Base-by-base conservation (phyloP, 2,329 filamentous ascomycete species). In the Penicillium sp. region DNA sequence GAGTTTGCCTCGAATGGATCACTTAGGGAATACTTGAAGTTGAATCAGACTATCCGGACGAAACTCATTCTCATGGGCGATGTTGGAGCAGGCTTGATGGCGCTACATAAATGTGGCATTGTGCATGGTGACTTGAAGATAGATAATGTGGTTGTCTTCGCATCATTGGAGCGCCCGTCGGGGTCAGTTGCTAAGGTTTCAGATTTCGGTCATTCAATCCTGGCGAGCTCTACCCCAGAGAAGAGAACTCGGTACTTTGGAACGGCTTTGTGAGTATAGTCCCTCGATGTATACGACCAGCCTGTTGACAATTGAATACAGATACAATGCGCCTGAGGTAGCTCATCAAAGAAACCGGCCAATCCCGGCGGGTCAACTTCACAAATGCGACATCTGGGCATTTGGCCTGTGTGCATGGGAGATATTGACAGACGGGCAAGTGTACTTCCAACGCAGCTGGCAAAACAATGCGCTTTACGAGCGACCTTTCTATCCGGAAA, bases 41-140 rank as follows among this genome's bases (percentile, higher is more conserved):
- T 41, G n/a, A 18, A 40, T 14, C 53, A 49, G 16, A 11, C 46
- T 5, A 54, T 54, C 3, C 27, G 44, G 16, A 47, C 36, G 4
- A 60, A 58, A 36, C 40, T 55, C 28, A 51, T 48, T 27, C 46
- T 68, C 11, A 59, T 61, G 44, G 49, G 65, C 8, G 64, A 67
- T 41, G 54, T 68, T 35, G 63, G 59, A 14, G 47, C 57, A 13
- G 65, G 64, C 5, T 40, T 68, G 5, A 55, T 65, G 41, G 56
- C 55, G 11, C 53, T 68, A 4, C 64, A 68, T 51, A 55, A 58
- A 20, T 67, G 63, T 46, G 63, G 62, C 25, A 65, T 68, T 35
- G 54, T 65, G 2, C 65, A 68, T 51, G 65, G 65, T 3, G 65
- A 68, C 42, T 50, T 68, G 30, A 68, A 68, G 49, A 52, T 58